phyloP scores from a whole-genome alignment of 73 alveolate genomes.

The Paramecium sexaurelia region DNA sequence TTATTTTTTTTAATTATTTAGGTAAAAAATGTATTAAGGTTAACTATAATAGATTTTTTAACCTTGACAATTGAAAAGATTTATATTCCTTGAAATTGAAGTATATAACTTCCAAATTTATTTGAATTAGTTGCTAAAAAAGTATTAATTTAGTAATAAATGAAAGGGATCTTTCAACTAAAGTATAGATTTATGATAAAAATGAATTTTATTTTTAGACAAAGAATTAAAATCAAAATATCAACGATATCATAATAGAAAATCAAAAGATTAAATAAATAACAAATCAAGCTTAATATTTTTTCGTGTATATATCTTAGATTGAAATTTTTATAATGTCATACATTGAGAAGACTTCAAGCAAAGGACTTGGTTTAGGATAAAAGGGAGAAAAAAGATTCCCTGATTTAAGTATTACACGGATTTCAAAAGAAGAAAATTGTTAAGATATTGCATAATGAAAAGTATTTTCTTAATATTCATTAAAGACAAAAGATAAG shows the following conservation, averaged over 20 bases:
- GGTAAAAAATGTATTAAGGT: too few species aligned
- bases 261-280: constrained; percentile 87
- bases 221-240: constrained; percentile 96
- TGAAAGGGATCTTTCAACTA: constrained; percentile 77
- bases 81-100: too few species aligned
- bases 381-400: constrained; percentile 84
- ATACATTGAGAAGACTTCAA: constrained; percentile 95
- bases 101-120: too few species aligned
- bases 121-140: constrained; percentile 74
- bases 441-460: constrained; percentile 94
- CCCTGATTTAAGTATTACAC: constrained; percentile 95
- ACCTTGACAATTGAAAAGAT: too few species aligned
- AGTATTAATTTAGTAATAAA: constrained; percentile 82
- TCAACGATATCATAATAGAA: constrained; percentile 89
- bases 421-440: constrained; percentile 82
- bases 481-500: too few species aligned
- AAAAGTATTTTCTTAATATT: too few species aligned
- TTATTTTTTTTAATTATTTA: too few species aligned
- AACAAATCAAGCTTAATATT: constrained; percentile 84
- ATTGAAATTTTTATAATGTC: constrained; percentile 86
- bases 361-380: constrained; percentile 96
- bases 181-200: constrained; percentile 88
- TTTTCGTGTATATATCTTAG: constrained; percentile 91
- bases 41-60: too few species aligned
- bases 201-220: constrained; percentile 88